Conservation (phyloP, 2,329 filamentous ascomycete species). For the Pestalotiopsis sp. region DNA sequence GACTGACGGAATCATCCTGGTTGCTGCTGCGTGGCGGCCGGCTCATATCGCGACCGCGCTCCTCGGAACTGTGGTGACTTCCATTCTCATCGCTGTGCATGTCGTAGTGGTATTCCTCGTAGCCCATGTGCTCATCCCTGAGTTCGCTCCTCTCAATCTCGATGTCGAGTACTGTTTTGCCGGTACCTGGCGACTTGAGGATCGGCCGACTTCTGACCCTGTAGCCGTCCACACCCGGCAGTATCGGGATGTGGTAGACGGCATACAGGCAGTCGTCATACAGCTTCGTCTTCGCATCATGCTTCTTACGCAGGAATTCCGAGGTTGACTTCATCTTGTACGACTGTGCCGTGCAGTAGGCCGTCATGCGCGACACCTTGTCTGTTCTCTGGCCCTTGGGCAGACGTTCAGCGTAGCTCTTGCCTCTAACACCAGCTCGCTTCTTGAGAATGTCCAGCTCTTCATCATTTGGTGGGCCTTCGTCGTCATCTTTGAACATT, state of each 20-base stretch:
- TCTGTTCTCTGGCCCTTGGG: conserved; percentile 87
- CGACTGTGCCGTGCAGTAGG: conserved; percentile 93
- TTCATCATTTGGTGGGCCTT: conserved; percentile 68
- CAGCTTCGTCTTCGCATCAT: conserved; percentile 90
- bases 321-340: conserved; percentile 90
- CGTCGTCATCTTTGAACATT: conserved; percentile 44
- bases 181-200: conserved; percentile 84
- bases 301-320: conserved; percentile 82
- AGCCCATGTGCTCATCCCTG: conserved; percentile 88
- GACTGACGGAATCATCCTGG: conserved; percentile 45
- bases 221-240: conserved; percentile 86
- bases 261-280: conserved; percentile 98
- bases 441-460: conserved; percentile 67
- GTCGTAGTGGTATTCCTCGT: conserved; percentile 75
- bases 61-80: conserved; percentile 21
- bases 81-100: conserved; percentile 32
- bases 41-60: conserved; percentile 25
- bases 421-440: conserved; percentile 66
- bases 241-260: conserved; percentile 88
- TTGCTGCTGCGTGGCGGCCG: conserved; percentile 27
- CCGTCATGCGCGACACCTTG: conserved; percentile 86
- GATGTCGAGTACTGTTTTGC: conserved; percentile 89
- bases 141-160: conserved; percentile 94
- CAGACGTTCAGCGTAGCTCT: conserved; percentile 91
- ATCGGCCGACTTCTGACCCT: conserved; percentile 88